A percentile compares a stretch with the other conserved stretches of the same genome.
Evolutionary conservation across 352 stramenopile genomes (phyloP).

Genomic region (Halophytophthora polymorphica): DNA sequence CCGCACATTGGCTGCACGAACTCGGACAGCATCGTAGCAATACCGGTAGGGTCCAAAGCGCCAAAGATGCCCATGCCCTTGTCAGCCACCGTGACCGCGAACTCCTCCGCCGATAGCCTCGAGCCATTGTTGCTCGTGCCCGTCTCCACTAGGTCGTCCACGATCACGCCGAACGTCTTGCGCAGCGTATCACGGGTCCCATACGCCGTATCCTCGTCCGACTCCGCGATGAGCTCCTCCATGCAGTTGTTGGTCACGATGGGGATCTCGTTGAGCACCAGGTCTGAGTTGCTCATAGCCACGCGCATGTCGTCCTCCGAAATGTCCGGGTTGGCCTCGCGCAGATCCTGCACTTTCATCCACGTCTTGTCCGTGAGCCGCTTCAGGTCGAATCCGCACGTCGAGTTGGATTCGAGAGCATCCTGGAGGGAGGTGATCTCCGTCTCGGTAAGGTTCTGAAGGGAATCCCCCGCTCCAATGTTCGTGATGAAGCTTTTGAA

Average conservation of each 20-base stretch:
- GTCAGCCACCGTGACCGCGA: conserved; percentile 11
- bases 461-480: no score
- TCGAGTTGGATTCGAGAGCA: background rate
- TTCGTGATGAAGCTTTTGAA: background rate
- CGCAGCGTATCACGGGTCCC: no score
- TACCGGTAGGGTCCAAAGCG: conserved; percentile 17
- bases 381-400: background rate
- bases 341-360: background rate
- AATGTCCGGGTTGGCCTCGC: no score
- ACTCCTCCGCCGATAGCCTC: conserved; percentile 4
- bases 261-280: no score
- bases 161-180: no score
- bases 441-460: background rate
- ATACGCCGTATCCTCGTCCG: no score
- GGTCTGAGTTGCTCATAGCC: no score
- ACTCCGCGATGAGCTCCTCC: no score
- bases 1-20: background rate
- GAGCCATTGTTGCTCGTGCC: background rate
- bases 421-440: conserved; percentile 1
- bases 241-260: no score
- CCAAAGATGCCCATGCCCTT: conserved; percentile 8
- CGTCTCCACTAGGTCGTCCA: background rate
- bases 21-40: conserved; percentile 1
- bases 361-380: background rate
- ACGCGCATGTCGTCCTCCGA: no score